A percentile compares a stretch with the other conserved stretches of the same genome.
Evolutionary conservation across 805 yeast species (phyloP).

Genomic region (Danielia reshetovae): DNA sequence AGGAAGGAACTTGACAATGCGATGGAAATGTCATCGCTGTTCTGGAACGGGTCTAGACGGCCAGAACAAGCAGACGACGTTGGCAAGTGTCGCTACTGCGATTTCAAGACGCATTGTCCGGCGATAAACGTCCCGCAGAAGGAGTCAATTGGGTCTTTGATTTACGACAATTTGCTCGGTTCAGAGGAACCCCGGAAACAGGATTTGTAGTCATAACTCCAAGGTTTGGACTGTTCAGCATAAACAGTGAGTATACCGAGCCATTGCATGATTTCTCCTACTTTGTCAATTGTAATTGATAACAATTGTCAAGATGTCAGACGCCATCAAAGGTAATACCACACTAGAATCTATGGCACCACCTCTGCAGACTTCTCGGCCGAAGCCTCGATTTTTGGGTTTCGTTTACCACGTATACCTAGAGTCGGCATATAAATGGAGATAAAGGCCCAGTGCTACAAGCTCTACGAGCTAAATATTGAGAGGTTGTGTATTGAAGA

Average conservation of each 20-base stretch:
- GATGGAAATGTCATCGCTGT: slow-evolving; percentile 33
- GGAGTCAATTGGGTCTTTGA: background rate
- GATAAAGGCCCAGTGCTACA: slow-evolving; percentile 29
- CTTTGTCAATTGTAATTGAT: too few relatives aligned
- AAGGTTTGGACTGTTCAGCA: too few relatives aligned
- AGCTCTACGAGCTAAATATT: too few relatives aligned
- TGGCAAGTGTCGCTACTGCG: slow-evolving; percentile 52
- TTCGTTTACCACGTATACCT: slow-evolving; percentile 41
- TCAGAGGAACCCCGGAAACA: too few relatives aligned
- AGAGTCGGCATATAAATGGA: slow-evolving; percentile 32
- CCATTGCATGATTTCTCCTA: too few relatives aligned
- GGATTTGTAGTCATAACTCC: too few relatives aligned
- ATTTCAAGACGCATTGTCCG: slow-evolving; percentile 33
- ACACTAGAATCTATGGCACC: slow-evolving; percentile 22
- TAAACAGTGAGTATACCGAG: too few relatives aligned
- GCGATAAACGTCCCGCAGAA: slow-evolving; percentile 7
- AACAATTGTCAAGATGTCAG: slow-evolving; percentile 10
- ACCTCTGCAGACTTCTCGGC: slow-evolving; percentile 22
- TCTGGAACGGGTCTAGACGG: slow-evolving; percentile 58
- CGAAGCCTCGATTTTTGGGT: slow-evolving; percentile 23
- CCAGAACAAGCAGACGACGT: slow-evolving; percentile 43
- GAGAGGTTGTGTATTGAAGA: background rate
- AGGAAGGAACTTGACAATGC: slow-evolving; percentile 22
- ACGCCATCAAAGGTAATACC: slow-evolving; percentile 21
- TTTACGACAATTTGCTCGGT: background rate